Conservation (phyloP, 2,329 filamentous ascomycete genomes). For the Dryadomyces quercus-mongolicae region DNA sequence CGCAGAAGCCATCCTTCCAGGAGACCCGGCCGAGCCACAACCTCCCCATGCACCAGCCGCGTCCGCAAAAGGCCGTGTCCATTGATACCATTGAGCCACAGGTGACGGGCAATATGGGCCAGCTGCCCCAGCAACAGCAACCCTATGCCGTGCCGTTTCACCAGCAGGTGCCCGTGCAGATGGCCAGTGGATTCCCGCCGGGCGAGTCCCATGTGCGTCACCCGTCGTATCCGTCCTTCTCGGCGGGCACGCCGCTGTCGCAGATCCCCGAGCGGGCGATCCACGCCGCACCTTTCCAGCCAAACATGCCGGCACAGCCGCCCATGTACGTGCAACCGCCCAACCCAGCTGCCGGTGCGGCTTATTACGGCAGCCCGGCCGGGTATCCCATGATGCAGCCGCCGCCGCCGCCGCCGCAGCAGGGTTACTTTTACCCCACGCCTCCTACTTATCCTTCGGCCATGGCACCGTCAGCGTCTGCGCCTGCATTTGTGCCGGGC, state of each 20-base stretch:
- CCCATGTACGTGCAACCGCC: conserved; percentile 36
- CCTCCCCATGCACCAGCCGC: conserved; percentile 81
- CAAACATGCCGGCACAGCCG: conserved; percentile 31
- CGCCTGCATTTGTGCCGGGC: conserved; percentile 45
- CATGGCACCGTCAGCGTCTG: conserved; percentile 24
- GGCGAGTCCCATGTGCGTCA: conserved; percentile 51
- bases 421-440: conserved; percentile 20
- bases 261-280: conserved; percentile 90
- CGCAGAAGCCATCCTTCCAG: conserved; percentile 44
- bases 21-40: conserved; percentile 39
- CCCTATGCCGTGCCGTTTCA: conserved; percentile 49
- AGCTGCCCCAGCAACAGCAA: not conserved
- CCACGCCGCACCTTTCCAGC: conserved; percentile 82
- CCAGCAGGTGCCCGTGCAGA: conserved; percentile 77
- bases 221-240: conserved; percentile 57
- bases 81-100: conserved; percentile 88
- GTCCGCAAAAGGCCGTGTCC: conserved; percentile 87
- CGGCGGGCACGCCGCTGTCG: conserved; percentile 69
- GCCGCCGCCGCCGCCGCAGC: conserved; percentile 29
- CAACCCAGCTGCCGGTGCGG: conserved; percentile 13
- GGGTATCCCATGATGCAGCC: conserved; percentile 41
- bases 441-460: conserved; percentile 15
- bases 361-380: conserved; percentile 39
- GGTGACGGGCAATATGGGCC: conserved; percentile 25
- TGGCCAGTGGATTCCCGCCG: conserved; percentile 36